Evolutionary conservation across 192 early-diverging fungal species (phyloP).

Genomic region (Backusella liffmaniae): DNA sequence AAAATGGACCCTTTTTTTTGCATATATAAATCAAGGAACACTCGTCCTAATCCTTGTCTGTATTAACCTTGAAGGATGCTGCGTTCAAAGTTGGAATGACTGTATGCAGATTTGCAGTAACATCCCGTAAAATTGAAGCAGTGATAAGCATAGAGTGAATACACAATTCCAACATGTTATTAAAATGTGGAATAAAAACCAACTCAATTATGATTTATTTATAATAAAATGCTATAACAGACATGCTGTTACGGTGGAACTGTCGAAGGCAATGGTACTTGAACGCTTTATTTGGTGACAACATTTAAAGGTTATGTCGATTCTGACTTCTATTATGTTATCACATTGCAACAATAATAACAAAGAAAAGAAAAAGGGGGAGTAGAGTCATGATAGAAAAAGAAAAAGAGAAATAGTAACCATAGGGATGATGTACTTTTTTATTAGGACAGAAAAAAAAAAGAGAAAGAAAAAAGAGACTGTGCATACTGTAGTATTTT

Average conservation of each 20-base stretch:
- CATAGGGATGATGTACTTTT: too few species aligned
- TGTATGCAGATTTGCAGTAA: background rate
- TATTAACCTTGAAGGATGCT: too few species aligned
- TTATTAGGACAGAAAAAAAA: too few species aligned
- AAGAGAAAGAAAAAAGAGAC: too few species aligned
- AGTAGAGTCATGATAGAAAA: background rate
- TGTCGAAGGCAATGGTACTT: background rate
- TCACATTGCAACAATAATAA: background rate
- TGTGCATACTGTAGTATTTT: background rate
- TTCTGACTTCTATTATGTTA: background rate
- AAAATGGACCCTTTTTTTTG: background rate
- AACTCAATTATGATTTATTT: background rate
- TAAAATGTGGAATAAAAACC: too few species aligned
- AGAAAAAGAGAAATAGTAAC: background rate
- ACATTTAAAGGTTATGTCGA: background rate
- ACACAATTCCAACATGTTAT: too few species aligned
- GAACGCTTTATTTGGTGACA: background rate
- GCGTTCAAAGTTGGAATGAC: background rate
- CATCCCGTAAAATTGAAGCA: too few species aligned
- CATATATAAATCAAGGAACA: too few species aligned
- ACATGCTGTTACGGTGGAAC: background rate
- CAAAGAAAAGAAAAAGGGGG: too few species aligned
- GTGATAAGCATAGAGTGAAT: too few species aligned
- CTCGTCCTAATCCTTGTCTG: background rate
- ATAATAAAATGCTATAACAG: background rate